Conservation (phyloP, 2,329 filamentous ascomycete species). For the Verticillium nubilum region DNA sequence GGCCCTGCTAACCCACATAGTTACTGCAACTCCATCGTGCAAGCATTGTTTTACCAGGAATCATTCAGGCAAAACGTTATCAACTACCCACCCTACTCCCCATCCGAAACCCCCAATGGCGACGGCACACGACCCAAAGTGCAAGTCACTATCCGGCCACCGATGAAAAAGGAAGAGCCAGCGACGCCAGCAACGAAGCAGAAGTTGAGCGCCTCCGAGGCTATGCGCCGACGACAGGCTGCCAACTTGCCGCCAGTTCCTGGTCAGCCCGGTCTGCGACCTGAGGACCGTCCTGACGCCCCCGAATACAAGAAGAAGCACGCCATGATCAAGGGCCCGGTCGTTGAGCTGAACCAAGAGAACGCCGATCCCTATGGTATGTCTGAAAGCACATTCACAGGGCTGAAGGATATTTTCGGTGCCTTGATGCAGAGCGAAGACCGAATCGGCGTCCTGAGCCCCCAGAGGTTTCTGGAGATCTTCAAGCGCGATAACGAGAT, state of each 20-base stretch:
- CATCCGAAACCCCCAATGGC: slow-evolving; percentile 64
- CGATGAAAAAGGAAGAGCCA: slow-evolving; percentile 42
- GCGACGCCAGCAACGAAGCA: slow-evolving; percentile 33
- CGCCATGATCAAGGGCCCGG: slow-evolving; percentile 80
- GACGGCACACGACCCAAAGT: slow-evolving; percentile 38
- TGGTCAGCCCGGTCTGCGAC: slow-evolving; percentile 52
- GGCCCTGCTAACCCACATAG: slow-evolving; percentile 37
- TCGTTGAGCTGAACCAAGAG: slow-evolving; percentile 78
- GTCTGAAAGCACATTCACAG: slow-evolving; percentile 91
- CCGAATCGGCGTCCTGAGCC: slow-evolving; percentile 84
- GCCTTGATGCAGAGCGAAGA: slow-evolving; percentile 76
- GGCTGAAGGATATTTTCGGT: slow-evolving; percentile 93
- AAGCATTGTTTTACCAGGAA: slow-evolving; percentile 93
- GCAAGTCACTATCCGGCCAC: slow-evolving; percentile 55
- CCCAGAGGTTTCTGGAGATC: slow-evolving; percentile 88
- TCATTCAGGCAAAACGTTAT: slow-evolving; percentile 92
- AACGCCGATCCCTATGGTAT: slow-evolving; percentile 80
- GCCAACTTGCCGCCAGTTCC: slow-evolving; percentile 49
- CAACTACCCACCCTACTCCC: slow-evolving; percentile 74
- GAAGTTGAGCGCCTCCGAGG: slow-evolving; percentile 50
- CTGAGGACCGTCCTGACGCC: slow-evolving; percentile 90
- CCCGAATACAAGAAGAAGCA: slow-evolving; percentile 98
- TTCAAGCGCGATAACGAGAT: slow-evolving; percentile 93
- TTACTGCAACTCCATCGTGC: slow-evolving; percentile 97
- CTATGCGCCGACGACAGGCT: slow-evolving; percentile 49